These are phyloP conservation scores for Fusarium keratoplasticum DNA, from an alignment of 2,329 filamentous ascomycete genomes.

Conservation along the genomic window DNA sequence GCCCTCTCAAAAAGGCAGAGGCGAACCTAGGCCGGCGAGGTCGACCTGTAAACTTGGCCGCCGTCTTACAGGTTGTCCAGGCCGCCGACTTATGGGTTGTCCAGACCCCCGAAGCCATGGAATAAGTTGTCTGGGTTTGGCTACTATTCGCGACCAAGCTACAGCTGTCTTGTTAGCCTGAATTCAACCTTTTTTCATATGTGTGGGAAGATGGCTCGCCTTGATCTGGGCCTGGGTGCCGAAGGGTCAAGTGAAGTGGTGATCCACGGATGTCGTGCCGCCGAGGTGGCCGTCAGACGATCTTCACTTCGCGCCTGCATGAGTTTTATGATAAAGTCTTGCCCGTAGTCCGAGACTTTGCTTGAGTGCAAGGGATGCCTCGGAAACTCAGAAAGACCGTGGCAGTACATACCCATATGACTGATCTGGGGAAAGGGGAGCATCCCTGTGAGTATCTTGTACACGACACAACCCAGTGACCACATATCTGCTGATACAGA, in stretches of 20 bases:
- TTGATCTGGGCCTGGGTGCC: background rate
- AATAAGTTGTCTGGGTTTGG: background rate
- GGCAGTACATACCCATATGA: background rate
- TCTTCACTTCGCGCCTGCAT: background rate
- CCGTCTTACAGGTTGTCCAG: too few relatives aligned
- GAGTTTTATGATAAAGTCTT: background rate
- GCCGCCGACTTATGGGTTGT: too few relatives aligned
- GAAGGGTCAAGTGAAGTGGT: background rate
- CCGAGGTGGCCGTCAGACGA: background rate
- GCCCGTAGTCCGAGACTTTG: background rate
- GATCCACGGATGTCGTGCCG: background rate
- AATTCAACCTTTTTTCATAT: too few relatives aligned
- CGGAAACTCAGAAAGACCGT: too few relatives aligned
- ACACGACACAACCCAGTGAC: background rate
- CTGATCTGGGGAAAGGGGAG: background rate
- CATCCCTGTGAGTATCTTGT: background rate
- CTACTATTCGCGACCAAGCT: background rate
- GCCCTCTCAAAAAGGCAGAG: background rate
- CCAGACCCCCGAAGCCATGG: background rate
- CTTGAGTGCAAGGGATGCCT: background rate
- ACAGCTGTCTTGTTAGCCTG: background rate
- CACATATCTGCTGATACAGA: background rate
- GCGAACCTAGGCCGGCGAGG: background rate
- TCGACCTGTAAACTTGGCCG: background rate
- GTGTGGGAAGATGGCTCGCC: too few relatives aligned